Evolutionary conservation across 148 eudicot species (phyloP), one percentile per base, ranked within the genome.

Genomic region (Rhododendron mucronatum): DNA sequence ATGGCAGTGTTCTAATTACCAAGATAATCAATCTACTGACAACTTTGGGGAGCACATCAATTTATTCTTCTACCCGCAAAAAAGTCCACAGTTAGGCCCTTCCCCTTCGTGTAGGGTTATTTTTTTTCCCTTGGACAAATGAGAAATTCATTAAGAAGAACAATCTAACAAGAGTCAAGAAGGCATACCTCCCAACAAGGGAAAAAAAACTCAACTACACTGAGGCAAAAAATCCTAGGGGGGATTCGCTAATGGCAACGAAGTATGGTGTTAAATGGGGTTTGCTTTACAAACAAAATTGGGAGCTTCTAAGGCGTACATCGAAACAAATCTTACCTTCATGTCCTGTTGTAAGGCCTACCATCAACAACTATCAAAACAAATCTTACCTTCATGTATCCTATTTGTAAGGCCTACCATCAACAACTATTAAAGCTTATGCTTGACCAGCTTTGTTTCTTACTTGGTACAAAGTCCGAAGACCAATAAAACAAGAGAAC

Each of bases 1-100:
- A 12, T 35, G 41, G 23, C 11, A 16, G 23, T 11, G 16, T 50
- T n/a, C 57, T n/a, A 79, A 79, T n/a, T 79, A 45, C 82, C 37
- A 79, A 45, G 41, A 4, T 45, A 15, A 85, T 94, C 98, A 88
- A 93, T 95, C 88, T 94, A 92, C 67, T 93, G 90, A 84, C 91
- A 94, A 95, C 93, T 90, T 23, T 51, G 77, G 44, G 45, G 37
- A 20, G 37, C 7, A 4, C 12, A 20, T 45, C 47, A 78, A 45
- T 8, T 4, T 78, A 21, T 10, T 78, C 53, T 78, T n/a, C 51
- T 78, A 74, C 41, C 45, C 0, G 12, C 12, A 65, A 33, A 37
- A 37, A 44, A 78, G 30, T 45, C 14, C 30, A 78, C 51, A 45
- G 30, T 78, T 9, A 44, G 78, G 45, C 23, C 37, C n/a, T 16